These are phyloP conservation scores for Moricandia arvensis DNA, from an alignment of 345 rosid genomes.

Conservation along the genomic window DNA sequence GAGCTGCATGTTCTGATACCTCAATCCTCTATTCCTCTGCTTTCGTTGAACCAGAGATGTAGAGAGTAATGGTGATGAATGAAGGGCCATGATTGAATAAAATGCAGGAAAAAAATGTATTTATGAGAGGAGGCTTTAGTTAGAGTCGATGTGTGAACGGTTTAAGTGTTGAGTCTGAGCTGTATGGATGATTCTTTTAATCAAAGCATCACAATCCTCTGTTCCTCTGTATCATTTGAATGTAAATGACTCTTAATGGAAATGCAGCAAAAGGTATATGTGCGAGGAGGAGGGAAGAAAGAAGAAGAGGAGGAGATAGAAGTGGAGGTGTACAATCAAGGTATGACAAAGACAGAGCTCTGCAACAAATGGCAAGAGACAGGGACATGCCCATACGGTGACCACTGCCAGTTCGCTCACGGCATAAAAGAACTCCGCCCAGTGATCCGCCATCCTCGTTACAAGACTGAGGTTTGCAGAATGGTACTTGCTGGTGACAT, in stretches of 20 bases:
- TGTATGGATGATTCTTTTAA: neutral
- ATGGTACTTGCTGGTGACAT: conserved; percentile 71
- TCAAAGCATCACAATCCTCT: neutral
- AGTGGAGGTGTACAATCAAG: conserved; percentile 76
- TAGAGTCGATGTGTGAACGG: neutral
- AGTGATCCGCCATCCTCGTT: conserved; percentile 85
- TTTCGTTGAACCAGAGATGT: neutral
- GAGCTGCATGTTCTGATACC: too few species aligned
- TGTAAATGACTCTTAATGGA: conserved; percentile 14
- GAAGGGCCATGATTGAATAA: conserved; percentile 2
- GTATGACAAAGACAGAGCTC: conserved; percentile 85
- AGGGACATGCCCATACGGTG: conserved; percentile 70
- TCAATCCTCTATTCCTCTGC: neutral
- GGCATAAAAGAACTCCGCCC: conserved; percentile 87
- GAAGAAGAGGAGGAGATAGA: conserved; percentile 57
- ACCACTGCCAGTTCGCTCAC: conserved; percentile 87
- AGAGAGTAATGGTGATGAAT: conserved; percentile 2
- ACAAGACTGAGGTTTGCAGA: conserved; percentile 89
- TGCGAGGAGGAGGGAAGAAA: conserved; percentile 38
- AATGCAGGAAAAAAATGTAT: neutral
- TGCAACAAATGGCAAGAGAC: conserved; percentile 99
- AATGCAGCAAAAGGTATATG: conserved; percentile 43
- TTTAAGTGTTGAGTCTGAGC: neutral
- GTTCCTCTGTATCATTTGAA: neutral
- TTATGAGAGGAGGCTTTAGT: neutral